Evolutionary conservation across 768 basidiomycete genomes (phyloP).

Genomic region (Scleroderma citrinum): DNA sequence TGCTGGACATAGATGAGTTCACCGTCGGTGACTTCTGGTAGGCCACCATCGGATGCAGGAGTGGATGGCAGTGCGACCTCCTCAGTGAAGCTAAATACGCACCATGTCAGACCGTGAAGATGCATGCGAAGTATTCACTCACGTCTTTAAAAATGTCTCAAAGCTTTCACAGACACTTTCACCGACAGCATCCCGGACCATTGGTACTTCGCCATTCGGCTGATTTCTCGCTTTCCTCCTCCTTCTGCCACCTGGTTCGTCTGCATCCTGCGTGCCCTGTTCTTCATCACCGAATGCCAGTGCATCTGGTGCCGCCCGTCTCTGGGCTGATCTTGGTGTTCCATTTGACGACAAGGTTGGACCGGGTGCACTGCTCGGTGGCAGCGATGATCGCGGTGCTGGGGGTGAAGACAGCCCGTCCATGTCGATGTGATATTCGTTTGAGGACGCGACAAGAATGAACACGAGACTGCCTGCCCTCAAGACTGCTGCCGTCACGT

Average conservation of each 20-base stretch:
- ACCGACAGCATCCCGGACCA: slow-evolving; percentile 91
- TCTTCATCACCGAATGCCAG: slow-evolving; percentile 50
- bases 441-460: slow-evolving; percentile 21
- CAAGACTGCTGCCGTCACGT: slow-evolving; percentile 14
- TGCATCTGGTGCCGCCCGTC: slow-evolving; percentile 45
- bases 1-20: slow-evolving; percentile 86
- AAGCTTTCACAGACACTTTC: slow-evolving; percentile 93
- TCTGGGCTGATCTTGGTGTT: slow-evolving; percentile 26
- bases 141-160: slow-evolving; percentile 89
- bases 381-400: slow-evolving; percentile 45
- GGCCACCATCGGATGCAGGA: slow-evolving; percentile 67
- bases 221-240: slow-evolving; percentile 39
- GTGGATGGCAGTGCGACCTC: slow-evolving; percentile 74
- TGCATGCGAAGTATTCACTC: slow-evolving; percentile 23
- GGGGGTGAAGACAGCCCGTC: slow-evolving; percentile 56
- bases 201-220: slow-evolving; percentile 64
- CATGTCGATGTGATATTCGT: slow-evolving; percentile 42
- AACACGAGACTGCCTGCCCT: slow-evolving; percentile 44
- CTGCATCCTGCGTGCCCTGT: slow-evolving; percentile 33
- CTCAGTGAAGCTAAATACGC: slow-evolving; percentile 65
- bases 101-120: background rate
- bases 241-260: slow-evolving; percentile 37
- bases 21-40: slow-evolving; percentile 49
- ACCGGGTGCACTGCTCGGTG: slow-evolving; percentile 44
- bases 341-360: slow-evolving; percentile 33